These are phyloP conservation scores for Alternaria sp. DNA, from an alignment of 2,329 filamentous ascomycete genomes.

Conservation along the genomic window DNA sequence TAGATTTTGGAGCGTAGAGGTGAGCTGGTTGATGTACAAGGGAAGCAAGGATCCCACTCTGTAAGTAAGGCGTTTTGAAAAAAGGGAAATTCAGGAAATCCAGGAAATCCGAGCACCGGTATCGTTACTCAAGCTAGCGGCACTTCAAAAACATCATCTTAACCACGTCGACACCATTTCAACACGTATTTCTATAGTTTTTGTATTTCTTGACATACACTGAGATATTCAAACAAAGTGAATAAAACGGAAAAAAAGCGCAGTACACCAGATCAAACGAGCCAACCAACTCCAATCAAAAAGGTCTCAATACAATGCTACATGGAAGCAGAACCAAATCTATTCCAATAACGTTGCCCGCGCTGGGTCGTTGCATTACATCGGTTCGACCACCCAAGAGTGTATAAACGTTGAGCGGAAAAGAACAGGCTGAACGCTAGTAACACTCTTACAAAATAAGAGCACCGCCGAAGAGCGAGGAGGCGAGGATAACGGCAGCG, in stretches of 20 bases:
- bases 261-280: background rate
- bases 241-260: background rate
- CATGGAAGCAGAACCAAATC: background rate
- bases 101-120: too few relatives aligned
- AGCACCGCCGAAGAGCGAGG: constrained; percentile 63
- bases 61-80: background rate
- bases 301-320: background rate
- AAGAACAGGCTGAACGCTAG: background rate
- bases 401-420: background rate
- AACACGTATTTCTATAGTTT: background rate
- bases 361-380: constrained; percentile 42
- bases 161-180: background rate
- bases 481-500: constrained; percentile 61
- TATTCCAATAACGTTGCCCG: constrained; percentile 36
- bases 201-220: constrained; percentile 6
- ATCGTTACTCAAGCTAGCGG: too few relatives aligned
- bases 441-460: constrained; percentile 49
- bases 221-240: constrained; percentile 6
- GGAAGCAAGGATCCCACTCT: background rate
- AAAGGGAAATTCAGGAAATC: too few relatives aligned
- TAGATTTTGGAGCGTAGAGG: background rate
- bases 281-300: constrained; percentile 2
- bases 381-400: constrained; percentile 14
- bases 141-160: too few relatives aligned
- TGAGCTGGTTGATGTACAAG: background rate